Evolutionary conservation across 2,329 filamentous ascomycete species (phyloP).

Genomic region (Neonectria punicea): DNA sequence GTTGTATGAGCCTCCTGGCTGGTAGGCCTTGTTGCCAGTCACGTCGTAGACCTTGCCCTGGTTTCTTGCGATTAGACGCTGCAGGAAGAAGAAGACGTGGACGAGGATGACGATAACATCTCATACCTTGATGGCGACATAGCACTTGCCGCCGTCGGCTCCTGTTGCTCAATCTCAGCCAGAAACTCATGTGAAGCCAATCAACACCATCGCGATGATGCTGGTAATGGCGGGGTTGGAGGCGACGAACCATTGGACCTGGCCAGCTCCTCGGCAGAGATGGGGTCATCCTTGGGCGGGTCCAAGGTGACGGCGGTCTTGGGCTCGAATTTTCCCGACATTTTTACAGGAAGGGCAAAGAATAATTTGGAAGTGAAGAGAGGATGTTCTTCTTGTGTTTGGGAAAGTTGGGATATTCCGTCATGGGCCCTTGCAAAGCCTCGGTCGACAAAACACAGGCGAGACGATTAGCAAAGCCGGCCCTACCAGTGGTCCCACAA

Average conservation of each 20-base stretch:
- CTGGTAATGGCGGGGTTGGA: slow-evolving; percentile 8
- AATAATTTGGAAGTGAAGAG: background rate
- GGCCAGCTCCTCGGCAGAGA: slow-evolving; percentile 81
- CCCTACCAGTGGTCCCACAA: slow-evolving; percentile 28
- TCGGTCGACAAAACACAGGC: slow-evolving; percentile 22
- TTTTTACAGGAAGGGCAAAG: slow-evolving; percentile 40
- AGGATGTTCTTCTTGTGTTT: slow-evolving; percentile 11
- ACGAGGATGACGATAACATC: slow-evolving; percentile 2
- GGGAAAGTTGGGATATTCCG: slow-evolving; percentile 30
- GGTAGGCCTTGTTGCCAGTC: slow-evolving; percentile 87
- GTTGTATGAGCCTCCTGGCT: slow-evolving; percentile 83
- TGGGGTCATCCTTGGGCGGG: slow-evolving; percentile 88
- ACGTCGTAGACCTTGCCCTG: slow-evolving; percentile 96
- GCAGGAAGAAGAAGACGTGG: background rate
- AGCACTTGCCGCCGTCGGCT: slow-evolving; percentile 70
- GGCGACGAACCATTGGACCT: slow-evolving; percentile 80
- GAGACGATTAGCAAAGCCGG: slow-evolving; percentile 12
- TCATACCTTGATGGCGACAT: slow-evolving; percentile 75
- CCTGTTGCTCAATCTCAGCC: slow-evolving; percentile 58
- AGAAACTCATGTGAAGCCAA: background rate
- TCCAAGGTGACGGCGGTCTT: slow-evolving; percentile 80
- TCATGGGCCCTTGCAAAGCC: slow-evolving; percentile 32
- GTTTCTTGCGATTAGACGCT: slow-evolving; percentile 22
- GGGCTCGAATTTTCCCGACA: slow-evolving; percentile 78
- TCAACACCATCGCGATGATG: background rate